Conservation (phyloP, 1,284 basidiomycete genomes). For the Erythrobasidium hasegawianum region DNA sequence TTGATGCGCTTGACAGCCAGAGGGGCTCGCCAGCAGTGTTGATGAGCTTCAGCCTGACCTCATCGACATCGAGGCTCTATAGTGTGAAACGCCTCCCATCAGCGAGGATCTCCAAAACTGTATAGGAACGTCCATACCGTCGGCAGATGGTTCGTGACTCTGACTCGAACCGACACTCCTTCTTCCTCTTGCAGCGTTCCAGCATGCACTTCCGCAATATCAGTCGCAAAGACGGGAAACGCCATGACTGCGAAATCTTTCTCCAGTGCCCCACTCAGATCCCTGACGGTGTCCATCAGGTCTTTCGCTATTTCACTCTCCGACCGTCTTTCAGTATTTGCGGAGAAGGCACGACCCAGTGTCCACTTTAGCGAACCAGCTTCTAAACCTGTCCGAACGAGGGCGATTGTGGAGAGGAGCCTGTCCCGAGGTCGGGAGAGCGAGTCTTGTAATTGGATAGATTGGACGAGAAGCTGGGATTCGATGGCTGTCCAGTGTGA, state of each 20-base stretch:
- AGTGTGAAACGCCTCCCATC: too few relatives aligned
- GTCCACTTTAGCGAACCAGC: conserved; percentile 37
- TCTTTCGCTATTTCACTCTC: conserved; percentile 56
- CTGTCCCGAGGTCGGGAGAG: conserved; percentile 38
- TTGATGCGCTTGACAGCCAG: conserved; percentile 48
- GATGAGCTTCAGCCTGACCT: conserved; percentile 49
- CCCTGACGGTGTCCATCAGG: conserved; percentile 57
- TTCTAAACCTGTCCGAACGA: conserved; percentile 43
- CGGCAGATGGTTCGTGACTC: conserved; percentile 63
- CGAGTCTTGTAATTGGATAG: conserved; percentile 36
- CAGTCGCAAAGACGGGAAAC: conserved; percentile 60
- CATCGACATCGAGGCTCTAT: conserved; percentile 46
- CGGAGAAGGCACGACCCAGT: conserved; percentile 19
- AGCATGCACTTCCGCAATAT: conserved; percentile 48
- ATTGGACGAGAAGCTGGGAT: conserved; percentile 35
- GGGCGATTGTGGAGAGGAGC: conserved; percentile 43
- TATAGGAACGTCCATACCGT: conserved; percentile 64
- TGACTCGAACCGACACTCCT: conserved; percentile 60
- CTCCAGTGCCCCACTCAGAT: conserved; percentile 56
- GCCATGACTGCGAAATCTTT: conserved; percentile 62
- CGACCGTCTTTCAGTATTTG: conserved; percentile 44
- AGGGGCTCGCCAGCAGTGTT: conserved; percentile 52
- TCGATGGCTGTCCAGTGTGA: conserved; percentile 35
- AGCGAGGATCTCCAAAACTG: too few relatives aligned
- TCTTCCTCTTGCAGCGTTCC: conserved; percentile 58